A percentile compares a stretch with the other conserved stretches of the same genome.
phyloP scores from a whole-genome alignment of 1,139 yeast genomes.

The Arxiozyma slooffiae region DNA sequence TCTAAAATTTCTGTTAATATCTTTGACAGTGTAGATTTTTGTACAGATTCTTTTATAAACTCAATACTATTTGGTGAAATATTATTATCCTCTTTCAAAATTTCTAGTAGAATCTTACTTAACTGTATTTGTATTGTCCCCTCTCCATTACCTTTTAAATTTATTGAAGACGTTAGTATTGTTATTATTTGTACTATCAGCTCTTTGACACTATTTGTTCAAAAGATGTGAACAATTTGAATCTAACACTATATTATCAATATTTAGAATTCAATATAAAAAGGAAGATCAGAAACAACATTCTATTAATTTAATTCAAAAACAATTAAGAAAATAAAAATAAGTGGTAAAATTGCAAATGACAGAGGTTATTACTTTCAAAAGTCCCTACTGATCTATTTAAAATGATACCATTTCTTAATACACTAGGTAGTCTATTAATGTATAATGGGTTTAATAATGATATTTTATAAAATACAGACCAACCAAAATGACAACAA shows the following conservation, averaged over 20 bases:
- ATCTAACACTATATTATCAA: conserved; percentile 22
- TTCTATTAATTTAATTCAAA: conserved; percentile 46
- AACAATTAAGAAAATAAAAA: conserved; percentile 75
- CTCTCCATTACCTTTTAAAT: conserved; percentile 39
- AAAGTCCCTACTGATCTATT: conserved; percentile 39
- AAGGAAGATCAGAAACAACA: conserved; percentile 33
- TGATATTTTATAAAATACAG: conserved; percentile 56
- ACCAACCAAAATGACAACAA: conserved; percentile 65
- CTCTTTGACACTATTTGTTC: conserved; percentile 10
- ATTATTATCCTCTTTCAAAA: conserved; percentile 45
- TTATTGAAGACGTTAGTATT: conserved; percentile 31
- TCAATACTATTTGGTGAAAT: conserved; percentile 83
- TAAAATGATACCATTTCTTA: conserved; percentile 40
- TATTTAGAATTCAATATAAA: conserved; percentile 22
- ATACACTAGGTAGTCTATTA: conserved; percentile 48
- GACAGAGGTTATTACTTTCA: conserved; percentile 74
- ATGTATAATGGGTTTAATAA: conserved; percentile 55
- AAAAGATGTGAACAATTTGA: conserved; percentile 26
- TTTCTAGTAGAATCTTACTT: conserved; percentile 47
- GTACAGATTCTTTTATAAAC: conserved; percentile 54
- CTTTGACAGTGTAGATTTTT: conserved; percentile 68
- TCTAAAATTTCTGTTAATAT: conserved; percentile 79
- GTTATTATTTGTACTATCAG: neutral
- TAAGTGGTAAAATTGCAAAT: conserved; percentile 74
- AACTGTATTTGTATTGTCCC: conserved; percentile 46